Percentiles rank a stretch among this genome's conserved stretches.
Conservation (phyloP, 2,329 filamentous ascomycete genomes). For the Biscogniauxia sp. region DNA sequence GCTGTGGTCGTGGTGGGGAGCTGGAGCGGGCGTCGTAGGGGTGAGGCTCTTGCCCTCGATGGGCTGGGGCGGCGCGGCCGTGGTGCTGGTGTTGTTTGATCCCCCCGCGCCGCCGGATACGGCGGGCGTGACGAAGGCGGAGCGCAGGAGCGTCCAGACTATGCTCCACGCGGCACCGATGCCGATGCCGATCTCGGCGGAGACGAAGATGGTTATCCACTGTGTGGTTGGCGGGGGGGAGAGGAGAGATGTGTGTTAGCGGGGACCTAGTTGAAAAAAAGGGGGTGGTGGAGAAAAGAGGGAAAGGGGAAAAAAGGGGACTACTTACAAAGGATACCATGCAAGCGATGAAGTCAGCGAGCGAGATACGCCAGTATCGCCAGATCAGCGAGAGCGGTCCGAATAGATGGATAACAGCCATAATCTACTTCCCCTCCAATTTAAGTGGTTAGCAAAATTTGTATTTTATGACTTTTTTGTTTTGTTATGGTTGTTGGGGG, state of each 20-base stretch:
- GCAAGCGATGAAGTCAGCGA: constrained; percentile 62
- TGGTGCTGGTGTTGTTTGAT: no score
- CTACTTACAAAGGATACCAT: constrained; percentile 54
- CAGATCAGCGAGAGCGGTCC: constrained; percentile 58
- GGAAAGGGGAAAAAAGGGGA: background rate
- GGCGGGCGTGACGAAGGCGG: constrained; percentile 45
- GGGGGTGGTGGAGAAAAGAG: background rate
- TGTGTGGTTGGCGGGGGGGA: background rate
- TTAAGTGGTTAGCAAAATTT: background rate
- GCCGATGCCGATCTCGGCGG: constrained; percentile 59
- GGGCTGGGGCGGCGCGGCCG: no score
- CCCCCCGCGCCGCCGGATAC: constrained; percentile 2
- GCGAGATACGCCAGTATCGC: constrained; percentile 61
- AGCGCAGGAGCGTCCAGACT: constrained; percentile 56
- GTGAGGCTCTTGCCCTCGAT: no score
- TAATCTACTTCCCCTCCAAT: constrained; percentile 42
- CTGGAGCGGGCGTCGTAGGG: no score
- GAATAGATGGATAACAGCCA: constrained; percentile 61
- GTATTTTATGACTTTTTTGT: background rate
- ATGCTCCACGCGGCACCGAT: constrained; percentile 62
- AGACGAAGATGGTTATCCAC: constrained; percentile 62
- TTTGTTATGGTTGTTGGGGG: no score
- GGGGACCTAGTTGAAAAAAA: background rate
- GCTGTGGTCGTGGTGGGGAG: background rate
- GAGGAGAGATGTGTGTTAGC: background rate